Percentiles rank a stretch among this genome's conserved stretches.
phyloP scores from a whole-genome alignment of 176 grass and related monocot genomes.

The Cymbopogon citratus region DNA sequence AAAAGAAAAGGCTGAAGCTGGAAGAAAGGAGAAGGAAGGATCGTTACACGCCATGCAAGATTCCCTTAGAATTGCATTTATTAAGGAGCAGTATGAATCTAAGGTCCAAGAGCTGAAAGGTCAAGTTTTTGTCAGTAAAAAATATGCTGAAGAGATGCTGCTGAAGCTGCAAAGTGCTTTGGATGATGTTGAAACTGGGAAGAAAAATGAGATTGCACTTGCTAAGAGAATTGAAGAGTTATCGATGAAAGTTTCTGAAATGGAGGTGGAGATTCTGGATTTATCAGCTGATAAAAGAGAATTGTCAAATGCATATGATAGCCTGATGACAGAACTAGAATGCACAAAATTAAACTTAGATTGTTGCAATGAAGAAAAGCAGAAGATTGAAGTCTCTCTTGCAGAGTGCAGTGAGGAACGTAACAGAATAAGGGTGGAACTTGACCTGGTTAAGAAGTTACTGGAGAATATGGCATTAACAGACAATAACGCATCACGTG shows the following conservation, averaged over 20 bases:
- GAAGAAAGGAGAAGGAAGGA: slow-evolving; percentile 74
- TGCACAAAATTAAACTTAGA: slow-evolving; percentile 74
- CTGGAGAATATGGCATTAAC: slow-evolving; percentile 73
- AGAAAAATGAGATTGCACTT: slow-evolving; percentile 87
- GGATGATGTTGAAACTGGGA: slow-evolving; percentile 83
- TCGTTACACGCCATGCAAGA: slow-evolving; percentile 69
- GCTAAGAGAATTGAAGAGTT: slow-evolving; percentile 90
- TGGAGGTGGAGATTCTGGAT: slow-evolving; percentile 71
- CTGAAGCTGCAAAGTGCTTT: slow-evolving; percentile 88
- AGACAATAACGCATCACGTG: slow-evolving; percentile 22
- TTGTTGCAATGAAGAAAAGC: slow-evolving; percentile 93
- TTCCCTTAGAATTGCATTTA: slow-evolving; percentile 95
- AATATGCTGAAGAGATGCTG: slow-evolving; percentile 98
- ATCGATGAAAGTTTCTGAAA: slow-evolving; percentile 71
- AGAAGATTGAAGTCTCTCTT: slow-evolving; percentile 66
- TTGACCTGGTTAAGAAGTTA: slow-evolving; percentile 81
- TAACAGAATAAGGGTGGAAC: slow-evolving; percentile 63
- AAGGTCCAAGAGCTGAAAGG: slow-evolving; percentile 94
- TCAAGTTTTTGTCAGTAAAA: slow-evolving; percentile 70
- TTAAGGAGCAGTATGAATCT: slow-evolving; percentile 95
- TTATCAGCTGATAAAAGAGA: slow-evolving; percentile 79
- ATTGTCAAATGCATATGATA: slow-evolving; percentile 76
- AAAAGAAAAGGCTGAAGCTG: slow-evolving; percentile 82
- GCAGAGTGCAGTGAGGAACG: slow-evolving; percentile 82
- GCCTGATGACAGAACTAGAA: slow-evolving; percentile 74